These are phyloP conservation scores for Collybiopsis luxurians DNA, from an alignment of 768 basidiomycete species.

Conservation along the genomic window DNA sequence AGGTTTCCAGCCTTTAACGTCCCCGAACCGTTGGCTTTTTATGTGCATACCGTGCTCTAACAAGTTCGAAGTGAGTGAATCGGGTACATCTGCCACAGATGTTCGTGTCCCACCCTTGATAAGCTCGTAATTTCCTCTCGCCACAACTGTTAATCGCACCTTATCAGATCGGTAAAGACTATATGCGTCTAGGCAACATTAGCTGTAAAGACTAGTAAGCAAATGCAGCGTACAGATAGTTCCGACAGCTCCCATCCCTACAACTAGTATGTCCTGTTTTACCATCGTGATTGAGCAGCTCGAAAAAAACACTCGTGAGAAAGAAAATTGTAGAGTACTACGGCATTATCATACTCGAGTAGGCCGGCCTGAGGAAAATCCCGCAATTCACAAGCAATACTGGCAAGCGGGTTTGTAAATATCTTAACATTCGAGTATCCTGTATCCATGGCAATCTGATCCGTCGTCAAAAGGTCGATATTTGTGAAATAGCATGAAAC, in stretches of 20 bases:
- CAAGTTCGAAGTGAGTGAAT: background rate
- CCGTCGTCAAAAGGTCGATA: background rate
- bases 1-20: constrained; percentile 57
- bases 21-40: constrained; percentile 57
- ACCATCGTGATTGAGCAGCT: background rate
- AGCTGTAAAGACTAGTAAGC: too few relatives aligned
- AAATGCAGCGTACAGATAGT: constrained; percentile 58
- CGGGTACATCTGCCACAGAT: constrained; percentile 6
- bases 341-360: too few relatives aligned
- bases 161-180: constrained; percentile 42
- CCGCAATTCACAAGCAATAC: too few relatives aligned
- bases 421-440: too few relatives aligned
- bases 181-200: background rate
- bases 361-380: too few relatives aligned
- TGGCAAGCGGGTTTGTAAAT: too few relatives aligned
- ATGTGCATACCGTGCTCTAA: constrained; percentile 55
- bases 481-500: too few relatives aligned
- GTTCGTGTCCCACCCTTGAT: constrained; percentile 37
- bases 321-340: background rate
- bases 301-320: background rate
- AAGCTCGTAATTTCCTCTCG: constrained; percentile 63
- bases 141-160: constrained; percentile 70
- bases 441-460: background rate
- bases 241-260: constrained; percentile 66
- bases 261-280: constrained; percentile 47